Evolutionary conservation across 192 early-diverging fungal genomes (phyloP), one percentile per base, ranked within the genome.

Genomic region (Lunasporangiospora selenospora): DNA sequence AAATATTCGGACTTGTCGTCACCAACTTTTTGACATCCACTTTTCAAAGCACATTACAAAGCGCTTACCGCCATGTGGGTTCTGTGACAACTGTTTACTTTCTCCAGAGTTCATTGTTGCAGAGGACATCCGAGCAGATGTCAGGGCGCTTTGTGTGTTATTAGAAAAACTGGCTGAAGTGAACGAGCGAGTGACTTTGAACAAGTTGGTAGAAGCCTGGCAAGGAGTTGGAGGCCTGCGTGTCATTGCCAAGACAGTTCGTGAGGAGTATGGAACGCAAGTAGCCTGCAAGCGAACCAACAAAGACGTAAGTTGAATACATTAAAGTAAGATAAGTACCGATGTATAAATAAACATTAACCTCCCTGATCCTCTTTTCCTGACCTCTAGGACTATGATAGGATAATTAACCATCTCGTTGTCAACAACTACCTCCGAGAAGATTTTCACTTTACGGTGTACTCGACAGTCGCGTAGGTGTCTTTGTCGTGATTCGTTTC

Each of bases 371-470:
- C 4, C 15, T 53, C 49, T 15, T 19, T 33, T 49, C 58, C 76
- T 41, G 9, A 34, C 5, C 6, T 26, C 3, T 59, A 83, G 73
- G 80, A 86, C 19, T 64, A 79, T 16, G 89, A 87, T 21, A 66
- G 79, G 7, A 82, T 90, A 31, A 75, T 88, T 40, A 89, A 79
- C 57, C 54, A 71, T 42, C 64, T 88, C 7, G 62, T 88, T 26
- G 36, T 75, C 6, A 47, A 75, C 18, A 78, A 80, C 6, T 83
- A 85, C 31, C 73, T 90, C 7, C 49, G 65, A 3, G 85, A 89
- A 36, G 84, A 81, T 41, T 90, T 84, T 59, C 75, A 81, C 31
- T 87, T 87, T 54, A 90, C 84, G 5, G 81, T 83, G 0, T 89
- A 89, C 48, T 54, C 67, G 2, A 88, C 86, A 19, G 78, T 88